Evolutionary conservation across 345 rosid species (phyloP).

Genomic region (Triadica sebifera): DNA sequence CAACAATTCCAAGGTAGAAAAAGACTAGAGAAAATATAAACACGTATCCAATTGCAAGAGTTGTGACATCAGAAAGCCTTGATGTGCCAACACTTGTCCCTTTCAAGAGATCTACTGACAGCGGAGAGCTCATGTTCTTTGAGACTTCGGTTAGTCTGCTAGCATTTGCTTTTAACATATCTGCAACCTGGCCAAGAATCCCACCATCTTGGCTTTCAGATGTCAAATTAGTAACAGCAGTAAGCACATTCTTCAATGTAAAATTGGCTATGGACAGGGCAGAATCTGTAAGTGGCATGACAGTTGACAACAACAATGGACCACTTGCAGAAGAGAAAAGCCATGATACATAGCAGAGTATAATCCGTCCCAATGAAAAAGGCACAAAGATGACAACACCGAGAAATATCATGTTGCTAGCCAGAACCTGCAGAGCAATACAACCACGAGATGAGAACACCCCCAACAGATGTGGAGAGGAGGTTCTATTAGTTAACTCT

Average conservation of each 20-base stretch:
- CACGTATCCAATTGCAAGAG: conserved; percentile 89
- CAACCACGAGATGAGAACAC: conserved; percentile 7
- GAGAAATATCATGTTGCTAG: conserved; percentile 99
- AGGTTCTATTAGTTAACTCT: not conserved
- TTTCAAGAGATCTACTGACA: conserved; percentile 61
- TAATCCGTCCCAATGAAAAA: conserved; percentile 81
- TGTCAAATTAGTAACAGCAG: conserved; percentile 73
- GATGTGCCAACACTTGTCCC: conserved; percentile 62
- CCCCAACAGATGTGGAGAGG: not conserved
- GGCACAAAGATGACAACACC: conserved; percentile 93
- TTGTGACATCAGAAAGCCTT: conserved; percentile 90
- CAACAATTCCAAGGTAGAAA: conserved; percentile 76
- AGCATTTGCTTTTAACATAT: conserved; percentile 58
- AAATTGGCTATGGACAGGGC: conserved; percentile 71
- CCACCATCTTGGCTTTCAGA: conserved; percentile 63
- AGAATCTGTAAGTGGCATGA: conserved; percentile 62
- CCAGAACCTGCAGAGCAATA: conserved; percentile 71
- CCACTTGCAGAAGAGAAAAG: conserved; percentile 76
- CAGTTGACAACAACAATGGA: conserved; percentile 59
- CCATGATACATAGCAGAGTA: conserved; percentile 70
- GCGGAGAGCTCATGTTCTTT: conserved; percentile 49
- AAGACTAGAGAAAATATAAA: conserved; percentile 67
- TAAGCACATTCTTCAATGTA: conserved; percentile 64
- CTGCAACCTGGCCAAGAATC: conserved; percentile 56
- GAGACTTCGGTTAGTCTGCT: conserved; percentile 54